Evolutionary conservation across 192 early-diverging fungal species (phyloP).

Genomic region (Phlyctochytrium arcticum): DNA sequence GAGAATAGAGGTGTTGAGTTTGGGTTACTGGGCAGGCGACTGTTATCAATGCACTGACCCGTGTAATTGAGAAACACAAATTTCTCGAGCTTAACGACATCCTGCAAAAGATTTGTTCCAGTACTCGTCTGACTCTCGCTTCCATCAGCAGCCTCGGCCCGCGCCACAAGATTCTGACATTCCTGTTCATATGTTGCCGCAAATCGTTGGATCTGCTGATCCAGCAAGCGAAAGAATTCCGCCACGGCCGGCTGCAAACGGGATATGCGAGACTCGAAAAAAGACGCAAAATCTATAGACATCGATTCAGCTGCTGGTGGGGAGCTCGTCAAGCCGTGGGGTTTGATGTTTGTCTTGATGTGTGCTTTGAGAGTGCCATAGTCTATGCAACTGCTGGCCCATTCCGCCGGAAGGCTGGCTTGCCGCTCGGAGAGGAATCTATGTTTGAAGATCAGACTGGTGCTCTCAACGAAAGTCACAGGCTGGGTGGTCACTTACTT

Average conservation of each 20-base stretch:
- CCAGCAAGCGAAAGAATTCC: conserved; percentile 64
- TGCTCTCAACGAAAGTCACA: too few species aligned
- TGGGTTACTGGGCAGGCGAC: too few species aligned
- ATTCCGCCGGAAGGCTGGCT: conserved; percentile 49
- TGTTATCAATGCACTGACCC: too few species aligned
- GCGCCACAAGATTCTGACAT: conserved; percentile 5
- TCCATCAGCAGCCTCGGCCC: background rate
- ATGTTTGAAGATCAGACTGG: too few species aligned
- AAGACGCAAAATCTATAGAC: conserved; percentile 49
- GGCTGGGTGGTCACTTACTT: background rate
- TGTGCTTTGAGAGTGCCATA: conserved; percentile 65
- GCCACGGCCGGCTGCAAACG: conserved; percentile 56
- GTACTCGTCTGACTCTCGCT: background rate
- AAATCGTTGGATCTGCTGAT: conserved; percentile 52
- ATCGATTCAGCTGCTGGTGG: too few species aligned
- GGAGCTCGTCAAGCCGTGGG: conserved; percentile 23
- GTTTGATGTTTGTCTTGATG: conserved; percentile 60
- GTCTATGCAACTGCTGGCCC: conserved; percentile 67
- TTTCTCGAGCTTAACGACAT: conserved; percentile 67
- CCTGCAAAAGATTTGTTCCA: conserved; percentile 49
- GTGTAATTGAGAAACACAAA: conserved; percentile 86
- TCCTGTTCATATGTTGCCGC: conserved; percentile 22
- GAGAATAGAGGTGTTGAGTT: too few species aligned
- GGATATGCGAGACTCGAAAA: conserved; percentile 53
- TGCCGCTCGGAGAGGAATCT: conserved; percentile 20